phyloP scores from a whole-genome alignment of 306 rosid species.

The Ormosia emarginata region DNA sequence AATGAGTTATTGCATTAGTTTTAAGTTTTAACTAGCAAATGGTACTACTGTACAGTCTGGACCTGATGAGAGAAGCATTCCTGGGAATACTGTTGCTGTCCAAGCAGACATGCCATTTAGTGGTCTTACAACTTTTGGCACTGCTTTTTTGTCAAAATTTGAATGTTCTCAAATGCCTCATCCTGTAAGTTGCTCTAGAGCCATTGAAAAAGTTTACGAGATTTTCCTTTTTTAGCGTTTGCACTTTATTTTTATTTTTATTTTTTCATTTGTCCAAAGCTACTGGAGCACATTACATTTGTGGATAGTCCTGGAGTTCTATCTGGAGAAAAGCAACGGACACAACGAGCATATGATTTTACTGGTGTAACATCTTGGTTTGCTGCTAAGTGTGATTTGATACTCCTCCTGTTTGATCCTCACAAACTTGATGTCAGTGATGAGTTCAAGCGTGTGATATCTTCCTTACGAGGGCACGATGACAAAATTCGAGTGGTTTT shows the following conservation, averaged over 20 bases:
- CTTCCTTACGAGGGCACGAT: slow-evolving; percentile 85
- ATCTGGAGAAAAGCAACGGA: slow-evolving; percentile 93
- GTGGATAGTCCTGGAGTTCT: slow-evolving; percentile 96
- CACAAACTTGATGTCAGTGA: slow-evolving; percentile 94
- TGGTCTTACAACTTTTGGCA: slow-evolving; percentile 87
- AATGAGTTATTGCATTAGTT: slow-evolving; percentile 13
- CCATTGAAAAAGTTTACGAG: not conserved
- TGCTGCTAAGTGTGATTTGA: slow-evolving; percentile 90
- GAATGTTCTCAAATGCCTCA: slow-evolving; percentile 95
- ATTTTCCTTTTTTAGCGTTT: slow-evolving; percentile 1
- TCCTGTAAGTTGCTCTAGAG: slow-evolving; percentile 52
- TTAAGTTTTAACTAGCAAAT: slow-evolving; percentile 24
- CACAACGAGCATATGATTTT: slow-evolving; percentile 84
- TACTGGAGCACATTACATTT: slow-evolving; percentile 81
- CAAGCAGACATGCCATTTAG: slow-evolving; percentile 96
- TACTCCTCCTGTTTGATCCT: slow-evolving; percentile 84
- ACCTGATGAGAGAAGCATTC: slow-evolving; percentile 85
- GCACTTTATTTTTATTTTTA: not conserved
- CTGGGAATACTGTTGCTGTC: slow-evolving; percentile 92
- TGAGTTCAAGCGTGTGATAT: slow-evolving; percentile 89
- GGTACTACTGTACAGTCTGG: slow-evolving; percentile 65
- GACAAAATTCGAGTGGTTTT: slow-evolving; percentile 91
- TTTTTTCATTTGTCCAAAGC: slow-evolving; percentile 34
- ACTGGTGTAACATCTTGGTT: slow-evolving; percentile 94
- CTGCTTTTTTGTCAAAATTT: slow-evolving; percentile 86